phyloP scores from a whole-genome alignment of 257 asterid genomes.

The Coffea canephora region DNA sequence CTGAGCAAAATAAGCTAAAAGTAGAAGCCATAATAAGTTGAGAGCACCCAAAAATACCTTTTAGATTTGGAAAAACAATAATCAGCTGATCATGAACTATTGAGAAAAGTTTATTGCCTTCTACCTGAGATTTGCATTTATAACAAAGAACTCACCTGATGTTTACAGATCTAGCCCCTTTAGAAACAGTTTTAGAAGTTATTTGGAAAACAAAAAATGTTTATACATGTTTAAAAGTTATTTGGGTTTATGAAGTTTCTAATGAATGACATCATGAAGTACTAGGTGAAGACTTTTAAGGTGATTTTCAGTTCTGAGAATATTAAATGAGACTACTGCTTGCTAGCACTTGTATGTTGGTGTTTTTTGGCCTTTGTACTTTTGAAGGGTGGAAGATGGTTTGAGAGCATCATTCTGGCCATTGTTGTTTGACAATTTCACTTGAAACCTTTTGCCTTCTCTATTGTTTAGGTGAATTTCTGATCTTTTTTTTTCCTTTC shows the following conservation, averaged over 20 bases:
- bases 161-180: too few species aligned
- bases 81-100: too few species aligned
- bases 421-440: not conserved
- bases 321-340: not conserved
- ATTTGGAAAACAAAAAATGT: not conserved
- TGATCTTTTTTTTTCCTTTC: not conserved
- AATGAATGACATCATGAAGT: not conserved
- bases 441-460: not conserved
- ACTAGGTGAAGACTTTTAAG: not conserved
- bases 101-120: too few species aligned
- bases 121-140: too few species aligned
- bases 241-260: too few species aligned
- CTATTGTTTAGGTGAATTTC: not conserved
- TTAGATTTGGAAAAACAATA: too few species aligned
- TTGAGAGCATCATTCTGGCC: not conserved
- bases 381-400: not conserved
- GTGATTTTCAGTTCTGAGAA: too few species aligned
- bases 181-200: not conserved
- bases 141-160: too few species aligned
- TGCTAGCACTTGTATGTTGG: not conserved
- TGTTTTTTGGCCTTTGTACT: not conserved
- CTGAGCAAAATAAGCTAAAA: too few species aligned
- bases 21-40: too few species aligned
- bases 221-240: not conserved
- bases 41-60: too few species aligned